Evolutionary conservation across 805 yeast genomes (phyloP), one percentile per base, ranked within the genome.

Genomic region (Barnettozyma sp.): DNA sequence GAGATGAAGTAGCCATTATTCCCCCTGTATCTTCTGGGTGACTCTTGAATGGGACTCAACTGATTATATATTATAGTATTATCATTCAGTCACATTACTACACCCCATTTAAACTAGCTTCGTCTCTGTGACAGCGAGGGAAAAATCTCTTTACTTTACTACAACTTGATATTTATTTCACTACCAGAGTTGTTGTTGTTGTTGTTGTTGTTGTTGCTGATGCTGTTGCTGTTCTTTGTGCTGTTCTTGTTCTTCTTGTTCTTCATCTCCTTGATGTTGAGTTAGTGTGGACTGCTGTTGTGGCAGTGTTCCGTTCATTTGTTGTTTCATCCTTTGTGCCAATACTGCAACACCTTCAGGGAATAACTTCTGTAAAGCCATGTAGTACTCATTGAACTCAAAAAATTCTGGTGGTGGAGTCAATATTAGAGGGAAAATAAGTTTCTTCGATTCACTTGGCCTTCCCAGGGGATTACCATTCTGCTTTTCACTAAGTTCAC

Each of bases 311-410:
- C 24, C 33, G 23, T 11, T 27, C 40, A 37, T 33, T 30, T 37
- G 40, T 22, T 35, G 39, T 21, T 37, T 37, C 17, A 37, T 33
- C 26, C 40, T 28, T 12, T 37, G 40, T 9, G 40, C 39, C 12
- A 38, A 13, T 14, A 42, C 28, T 10, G 39, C 40, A n/a, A 48
- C 52, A 23, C 56, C 57, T 19, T 48, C 57, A 12, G 57, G 57
- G 26, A 53, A 53, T 23, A 53, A 20, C 26, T 43, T 41, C 26
- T 49, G 56, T 19, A 53, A 23, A 12, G 42, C 46, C 2, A 42
- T 22, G 33, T 53, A 53, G 19, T 45, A 28, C 16, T 52, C 55
- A 12, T 46, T 48, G 18, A 53, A 32, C 9, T 51, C 57, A 12
- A 45, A 31, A 29, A 49, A 40, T 11, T 51, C 56, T 7, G 48